Base-by-base conservation (phyloP, 495 filamentous ascomycete species). In the Mytilinidion resinicola region DNA sequence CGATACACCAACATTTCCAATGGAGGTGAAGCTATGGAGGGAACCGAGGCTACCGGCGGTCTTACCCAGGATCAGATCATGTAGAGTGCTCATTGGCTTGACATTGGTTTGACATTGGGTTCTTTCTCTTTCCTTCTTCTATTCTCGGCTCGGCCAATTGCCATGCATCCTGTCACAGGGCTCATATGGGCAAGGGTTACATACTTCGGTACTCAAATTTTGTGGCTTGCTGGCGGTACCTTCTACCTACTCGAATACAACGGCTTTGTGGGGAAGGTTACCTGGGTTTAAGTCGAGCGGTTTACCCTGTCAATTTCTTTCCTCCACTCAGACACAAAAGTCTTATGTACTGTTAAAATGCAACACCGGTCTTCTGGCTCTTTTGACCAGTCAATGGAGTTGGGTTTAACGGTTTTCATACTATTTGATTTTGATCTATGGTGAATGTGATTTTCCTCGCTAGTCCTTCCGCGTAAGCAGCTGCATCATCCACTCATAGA, bases 61-160 rank as follows among this genome's bases (percentile, higher is more conserved):
- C 71, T 96, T 64, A 95, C 90, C 3, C 93, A 98, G 71, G 93
- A 96, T 67, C 92, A 98, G 78, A 96, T 98, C 73, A 96, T 96
- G 92, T 98, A 62, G 37, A 38, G 34, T 14, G 20, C 14, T 17
- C 50, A 6, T 53, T n/a, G 30, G 14, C 41, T 43, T 43, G 41
- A 43, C 41, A 19, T n/a, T 19, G 41, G 17, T 8, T 8, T 43
- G 17, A 43, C 41, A 14, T 14, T 43, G 14, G 17, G 3, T 19
- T 43, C 17, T n/a, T 43, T 14, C 41, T 43, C 14, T 19, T n/a
- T 43, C 17, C 41, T 14, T 43, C 41, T 43, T 43, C 41, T 43
- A 14, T 19, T 43, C 17, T 43, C 25, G 25, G 25, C 25, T 30
- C 25, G 25, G 25, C 25, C 25, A 30, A 30, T 30, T 3, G 25